phyloP scores from a whole-genome alignment of 2,329 filamentous ascomycete species.

The Ophioceras dolichostomum region DNA sequence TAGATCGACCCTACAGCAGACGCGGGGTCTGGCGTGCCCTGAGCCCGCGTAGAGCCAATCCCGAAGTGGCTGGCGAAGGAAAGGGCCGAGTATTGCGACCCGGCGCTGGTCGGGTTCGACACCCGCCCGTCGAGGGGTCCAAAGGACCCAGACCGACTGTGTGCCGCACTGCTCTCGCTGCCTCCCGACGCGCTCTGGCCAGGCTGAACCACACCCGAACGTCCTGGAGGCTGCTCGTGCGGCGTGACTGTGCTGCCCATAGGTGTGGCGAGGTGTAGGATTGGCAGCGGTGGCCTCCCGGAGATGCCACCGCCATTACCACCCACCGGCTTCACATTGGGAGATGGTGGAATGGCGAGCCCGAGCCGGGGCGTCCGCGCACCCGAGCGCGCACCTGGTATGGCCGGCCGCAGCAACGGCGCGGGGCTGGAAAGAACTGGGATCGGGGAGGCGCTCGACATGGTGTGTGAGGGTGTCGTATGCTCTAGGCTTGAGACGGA shows the following conservation, averaged over 20 bases:
- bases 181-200: constrained; percentile 61
- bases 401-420: constrained; percentile 71
- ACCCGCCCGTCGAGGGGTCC: constrained; percentile 61
- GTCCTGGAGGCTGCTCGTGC: constrained; percentile 49
- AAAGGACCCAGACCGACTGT: constrained; percentile 77
- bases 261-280: constrained; percentile 74
- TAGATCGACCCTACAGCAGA: constrained; percentile 80
- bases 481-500: constrained; percentile 2
- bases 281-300: constrained; percentile 57
- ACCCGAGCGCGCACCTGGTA: constrained; percentile 56
- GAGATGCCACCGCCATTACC: constrained; percentile 29
- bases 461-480: constrained; percentile 3
- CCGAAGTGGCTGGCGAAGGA: constrained; percentile 67
- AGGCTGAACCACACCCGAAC: constrained; percentile 37
- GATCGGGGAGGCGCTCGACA: constrained; percentile 21
- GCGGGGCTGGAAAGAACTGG: constrained; percentile 63
- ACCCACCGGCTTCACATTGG: constrained; percentile 65
- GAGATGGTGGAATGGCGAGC: constrained; percentile 80
- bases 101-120: constrained; percentile 75
- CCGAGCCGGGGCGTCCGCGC: constrained; percentile 65
- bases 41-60: constrained; percentile 51
- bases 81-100: constrained; percentile 73
- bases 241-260: constrained; percentile 68
- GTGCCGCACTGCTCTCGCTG: constrained; percentile 66
- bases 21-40: constrained; percentile 69